These are phyloP conservation scores for Phylloporus gajari DNA, from an alignment of 1,284 basidiomycete species.

Conservation along the genomic window DNA sequence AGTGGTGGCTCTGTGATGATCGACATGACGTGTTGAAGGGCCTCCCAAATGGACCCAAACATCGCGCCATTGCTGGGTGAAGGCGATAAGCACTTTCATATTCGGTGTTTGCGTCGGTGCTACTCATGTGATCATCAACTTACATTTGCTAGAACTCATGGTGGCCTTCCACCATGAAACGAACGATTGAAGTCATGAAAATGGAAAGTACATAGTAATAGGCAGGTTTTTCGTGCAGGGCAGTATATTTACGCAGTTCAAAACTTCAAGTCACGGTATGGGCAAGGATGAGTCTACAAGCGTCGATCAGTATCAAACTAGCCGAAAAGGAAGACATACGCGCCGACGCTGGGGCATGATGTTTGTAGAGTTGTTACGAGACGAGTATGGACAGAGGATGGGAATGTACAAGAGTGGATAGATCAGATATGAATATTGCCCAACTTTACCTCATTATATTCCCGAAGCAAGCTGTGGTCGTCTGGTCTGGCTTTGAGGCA, in stretches of 20 bases:
- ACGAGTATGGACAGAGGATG: not conserved
- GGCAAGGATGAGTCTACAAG: conserved; percentile 23
- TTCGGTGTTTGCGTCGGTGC: too few relatives aligned
- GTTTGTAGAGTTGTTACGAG: not conserved
- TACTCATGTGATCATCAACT: too few relatives aligned
- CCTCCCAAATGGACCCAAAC: too few relatives aligned
- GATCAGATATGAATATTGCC: not conserved
- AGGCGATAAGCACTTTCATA: too few relatives aligned
- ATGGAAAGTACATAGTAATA: too few relatives aligned
- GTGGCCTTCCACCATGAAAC: too few relatives aligned
- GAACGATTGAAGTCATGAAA: too few relatives aligned
- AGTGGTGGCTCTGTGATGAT: too few relatives aligned
- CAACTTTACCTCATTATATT: conserved; percentile 15
- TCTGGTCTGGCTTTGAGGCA: not conserved
- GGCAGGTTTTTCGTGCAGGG: conserved; percentile 14
- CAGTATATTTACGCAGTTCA: conserved; percentile 27
- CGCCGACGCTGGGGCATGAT: conserved; percentile 13
- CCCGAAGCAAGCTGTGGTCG: not conserved
- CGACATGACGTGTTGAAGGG: too few relatives aligned
- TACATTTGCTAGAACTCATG: too few relatives aligned
- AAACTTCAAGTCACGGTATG: conserved; percentile 23
- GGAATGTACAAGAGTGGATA: not conserved
- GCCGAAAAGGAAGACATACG: not conserved
- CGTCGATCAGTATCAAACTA: not conserved
- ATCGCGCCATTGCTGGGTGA: too few relatives aligned